phyloP scores from a whole-genome alignment of 1,284 basidiomycete species.

The Boletus mariae region DNA sequence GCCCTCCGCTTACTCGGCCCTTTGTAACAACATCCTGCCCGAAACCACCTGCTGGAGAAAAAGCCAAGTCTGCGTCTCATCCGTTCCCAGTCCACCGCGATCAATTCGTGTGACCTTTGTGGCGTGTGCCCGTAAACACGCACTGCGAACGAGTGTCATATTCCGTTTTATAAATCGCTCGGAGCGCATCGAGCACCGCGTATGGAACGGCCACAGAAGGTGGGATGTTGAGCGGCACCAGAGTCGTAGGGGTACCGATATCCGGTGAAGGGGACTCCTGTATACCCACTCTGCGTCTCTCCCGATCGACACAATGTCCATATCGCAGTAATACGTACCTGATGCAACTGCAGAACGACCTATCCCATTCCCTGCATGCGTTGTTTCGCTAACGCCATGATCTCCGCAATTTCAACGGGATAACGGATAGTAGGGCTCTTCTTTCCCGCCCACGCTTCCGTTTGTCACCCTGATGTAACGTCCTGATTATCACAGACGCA shows the following conservation, averaged over 20 bases:
- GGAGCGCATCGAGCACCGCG: constrained; percentile 50
- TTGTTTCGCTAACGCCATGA: constrained; percentile 16
- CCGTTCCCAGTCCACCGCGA: too few species aligned
- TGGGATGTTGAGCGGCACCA: constrained; percentile 21
- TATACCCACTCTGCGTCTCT: constrained; percentile 35
- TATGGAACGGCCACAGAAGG: constrained; percentile 32
- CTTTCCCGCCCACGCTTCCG: too few species aligned
- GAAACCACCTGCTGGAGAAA: too few species aligned
- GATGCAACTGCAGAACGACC: constrained; percentile 42
- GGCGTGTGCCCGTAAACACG: constrained; percentile 46
- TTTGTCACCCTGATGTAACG: constrained; percentile 1
- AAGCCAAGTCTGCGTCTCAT: too few species aligned
- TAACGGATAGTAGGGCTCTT: constrained; percentile 8
- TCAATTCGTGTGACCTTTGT: constrained; percentile 1
- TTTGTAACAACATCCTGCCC: too few species aligned
- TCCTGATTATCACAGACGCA: constrained; percentile 8
- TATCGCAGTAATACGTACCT: constrained; percentile 31
- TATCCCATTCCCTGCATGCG: constrained; percentile 22
- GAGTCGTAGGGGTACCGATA: constrained; percentile 1
- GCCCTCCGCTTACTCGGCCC: too few species aligned
- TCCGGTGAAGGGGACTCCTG: not conserved
- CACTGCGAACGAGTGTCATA: constrained; percentile 62
- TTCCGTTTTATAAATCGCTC: constrained; percentile 54
- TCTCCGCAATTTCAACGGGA: constrained; percentile 26
- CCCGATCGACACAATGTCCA: constrained; percentile 16